Evolutionary conservation across 1,284 basidiomycete species (phyloP).

Genomic region (Quambalaria eucalypti): DNA sequence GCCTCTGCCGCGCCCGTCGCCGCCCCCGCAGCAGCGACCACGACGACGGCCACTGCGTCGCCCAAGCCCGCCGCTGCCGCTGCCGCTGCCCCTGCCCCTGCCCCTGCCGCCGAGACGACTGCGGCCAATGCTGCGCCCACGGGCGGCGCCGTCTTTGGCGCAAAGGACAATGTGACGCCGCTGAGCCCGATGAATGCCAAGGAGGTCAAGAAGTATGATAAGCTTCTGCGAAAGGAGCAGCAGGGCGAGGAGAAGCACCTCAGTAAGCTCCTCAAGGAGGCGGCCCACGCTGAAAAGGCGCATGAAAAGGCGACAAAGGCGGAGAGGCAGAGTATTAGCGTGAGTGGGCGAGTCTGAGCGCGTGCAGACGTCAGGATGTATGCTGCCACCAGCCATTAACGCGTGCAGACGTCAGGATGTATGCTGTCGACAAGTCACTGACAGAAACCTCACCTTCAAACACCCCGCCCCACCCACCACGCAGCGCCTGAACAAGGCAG

Average conservation of each 20-base stretch:
- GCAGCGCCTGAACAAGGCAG: slow-evolving; percentile 30
- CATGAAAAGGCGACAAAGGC: slow-evolving; percentile 27
- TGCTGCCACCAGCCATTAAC: no score
- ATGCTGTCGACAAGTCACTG: no score
- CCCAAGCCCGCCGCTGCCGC: slow-evolving; percentile 2
- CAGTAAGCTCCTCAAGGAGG: slow-evolving; percentile 33
- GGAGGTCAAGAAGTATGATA: slow-evolving; percentile 36
- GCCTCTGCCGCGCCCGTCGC: slow-evolving; percentile 8
- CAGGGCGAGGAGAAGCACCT: slow-evolving; percentile 31
- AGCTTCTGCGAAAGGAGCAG: slow-evolving; percentile 31
- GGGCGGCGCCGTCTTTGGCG: neutral
- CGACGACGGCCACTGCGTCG: slow-evolving; percentile 9
- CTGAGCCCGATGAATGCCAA: slow-evolving; percentile 24
- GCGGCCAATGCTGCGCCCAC: slow-evolving; percentile 3
- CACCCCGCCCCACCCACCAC: no score
- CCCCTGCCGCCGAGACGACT: slow-evolving; percentile 6
- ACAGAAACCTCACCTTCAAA: no score
- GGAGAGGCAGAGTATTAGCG: slow-evolving; percentile 22
- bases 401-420: no score
- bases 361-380: no score
- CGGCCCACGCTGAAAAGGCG: slow-evolving; percentile 22
- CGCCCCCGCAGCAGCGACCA: slow-evolving; percentile 1
- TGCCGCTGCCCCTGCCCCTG: slow-evolving; percentile 8
- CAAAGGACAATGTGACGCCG: slow-evolving; percentile 8
- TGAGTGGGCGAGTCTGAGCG: no score